A percentile compares a stretch with the other conserved stretches of the same genome.
phyloP scores from a whole-genome alignment of 495 filamentous ascomycete genomes.

The Penicillium cataractarum region DNA sequence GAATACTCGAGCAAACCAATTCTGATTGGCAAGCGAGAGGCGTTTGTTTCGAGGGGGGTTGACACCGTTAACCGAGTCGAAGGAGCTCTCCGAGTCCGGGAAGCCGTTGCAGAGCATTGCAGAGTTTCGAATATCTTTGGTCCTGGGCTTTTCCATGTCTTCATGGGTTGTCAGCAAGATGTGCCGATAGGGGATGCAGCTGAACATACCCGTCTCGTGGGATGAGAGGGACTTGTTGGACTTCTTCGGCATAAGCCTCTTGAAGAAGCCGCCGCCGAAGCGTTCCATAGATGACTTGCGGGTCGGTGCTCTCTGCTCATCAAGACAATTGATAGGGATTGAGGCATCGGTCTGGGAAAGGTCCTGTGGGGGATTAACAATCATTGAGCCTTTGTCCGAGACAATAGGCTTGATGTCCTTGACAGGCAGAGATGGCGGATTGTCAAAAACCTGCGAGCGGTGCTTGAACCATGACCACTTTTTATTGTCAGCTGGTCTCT shows the following conservation, averaged over 20 bases:
- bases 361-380: conserved; percentile 26
- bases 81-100: conserved; percentile 22
- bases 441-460: conserved; percentile 47
- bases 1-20: conserved; percentile 86
- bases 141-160: conserved; percentile 4
- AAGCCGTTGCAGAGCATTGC: conserved; percentile 21
- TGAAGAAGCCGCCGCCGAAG: conserved; percentile 32
- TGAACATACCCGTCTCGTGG: conserved; percentile 27
- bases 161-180: conserved; percentile 1
- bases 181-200: background rate
- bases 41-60: conserved; percentile 23
- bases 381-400: conserved; percentile 32
- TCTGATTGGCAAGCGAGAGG: conserved; percentile 49
- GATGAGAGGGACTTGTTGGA: conserved; percentile 26
- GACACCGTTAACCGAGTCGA: conserved; percentile 17
- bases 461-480: conserved; percentile 71
- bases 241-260: conserved; percentile 41
- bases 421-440: conserved; percentile 18
- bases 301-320: conserved; percentile 1
- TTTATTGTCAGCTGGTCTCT: conserved; percentile 46
- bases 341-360: background rate
- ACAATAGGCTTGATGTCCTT: conserved; percentile 28
- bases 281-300: conserved; percentile 34
- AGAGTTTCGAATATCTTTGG: conserved; percentile 17
- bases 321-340: background rate